Evolutionary conservation across 768 basidiomycete genomes (phyloP), one percentile per base, ranked within the genome.

Genomic region (Kwoniella sp.): DNA sequence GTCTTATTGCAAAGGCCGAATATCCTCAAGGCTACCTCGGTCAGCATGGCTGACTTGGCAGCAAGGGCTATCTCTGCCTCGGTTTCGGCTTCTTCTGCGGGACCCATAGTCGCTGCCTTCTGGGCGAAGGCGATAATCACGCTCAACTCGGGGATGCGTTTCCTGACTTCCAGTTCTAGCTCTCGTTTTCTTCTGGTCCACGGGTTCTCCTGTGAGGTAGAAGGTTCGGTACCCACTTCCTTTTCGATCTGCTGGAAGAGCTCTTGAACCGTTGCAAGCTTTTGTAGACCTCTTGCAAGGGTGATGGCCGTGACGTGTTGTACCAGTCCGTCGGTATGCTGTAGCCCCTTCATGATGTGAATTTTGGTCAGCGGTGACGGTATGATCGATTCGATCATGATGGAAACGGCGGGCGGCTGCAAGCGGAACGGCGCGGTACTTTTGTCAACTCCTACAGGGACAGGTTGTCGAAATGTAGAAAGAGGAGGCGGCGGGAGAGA

Each of bases 91-190:
- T 78, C n/a, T 7, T 59, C 46, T n/a, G n/a, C n/a, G 1, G 63
- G 64, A 5, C 62, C 66, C 31, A 69, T 52, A 10, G 70, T 65
- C n/a, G 65, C 68, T 4, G 72, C 64, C 71, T 83, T 67, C 59
- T 89, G 86, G 5, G 85, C 84, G 65, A 91, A 87, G 0, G 83
- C 87, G 9, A 95, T 80, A 48, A 95, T 76, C 44, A 92, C 88
- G 61, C 85, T 83, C 53, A 92, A 85, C 43, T 92, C 91, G 0
- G 93, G 92, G 1, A 92, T 80, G 5, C 89, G 79, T 51, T 79
- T 80, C 25, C 87, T 79, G 27, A 82, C 79, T 72, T 91, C 88
- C 60, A 80, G 78, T 68, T 87, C 84, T n/a, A 90, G 65, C 57
- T 92, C 88, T 28, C 75, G 73, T 38, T 79, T 74, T 29, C 86